Evolutionary conservation across 2,329 filamentous ascomycete genomes (phyloP).

Genomic region (Graphium sp.): DNA sequence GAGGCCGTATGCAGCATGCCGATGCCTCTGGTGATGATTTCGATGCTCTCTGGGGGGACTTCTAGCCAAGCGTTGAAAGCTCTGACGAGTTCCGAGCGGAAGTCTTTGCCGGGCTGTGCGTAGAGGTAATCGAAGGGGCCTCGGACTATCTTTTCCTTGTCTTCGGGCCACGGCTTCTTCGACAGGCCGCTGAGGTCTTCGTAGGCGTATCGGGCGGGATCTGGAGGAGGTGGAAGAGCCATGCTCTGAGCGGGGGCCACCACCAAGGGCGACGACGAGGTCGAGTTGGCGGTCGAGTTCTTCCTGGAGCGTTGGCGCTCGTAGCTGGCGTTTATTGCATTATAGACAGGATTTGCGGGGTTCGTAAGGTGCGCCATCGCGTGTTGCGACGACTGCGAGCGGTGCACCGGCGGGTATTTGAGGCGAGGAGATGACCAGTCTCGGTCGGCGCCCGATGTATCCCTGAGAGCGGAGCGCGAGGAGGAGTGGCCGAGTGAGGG

Average conservation of each 20-base stretch:
- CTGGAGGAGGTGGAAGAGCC: constrained; percentile 21
- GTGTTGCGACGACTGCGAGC: too few relatives aligned
- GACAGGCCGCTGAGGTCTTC: constrained; percentile 36
- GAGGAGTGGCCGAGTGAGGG: too few relatives aligned
- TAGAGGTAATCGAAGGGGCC: constrained; percentile 71
- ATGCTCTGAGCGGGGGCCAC: constrained; percentile 15
- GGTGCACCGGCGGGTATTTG: too few relatives aligned
- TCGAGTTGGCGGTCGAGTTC: constrained; percentile 3
- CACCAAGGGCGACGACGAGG: constrained; percentile 1
- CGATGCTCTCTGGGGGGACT: constrained; percentile 52
- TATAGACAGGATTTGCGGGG: too few relatives aligned
- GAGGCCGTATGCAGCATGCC: constrained; percentile 79
- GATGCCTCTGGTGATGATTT: constrained; percentile 62
- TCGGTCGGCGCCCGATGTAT: too few relatives aligned
- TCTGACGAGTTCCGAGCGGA: constrained; percentile 61
- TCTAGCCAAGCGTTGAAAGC: constrained; percentile 71
- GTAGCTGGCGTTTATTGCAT: not conserved
- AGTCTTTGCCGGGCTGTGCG: constrained; percentile 68
- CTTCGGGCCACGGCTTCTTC: constrained; percentile 43
- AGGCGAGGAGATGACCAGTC: too few relatives aligned
- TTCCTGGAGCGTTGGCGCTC: constrained; percentile 6
- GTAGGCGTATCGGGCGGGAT: constrained; percentile 34
- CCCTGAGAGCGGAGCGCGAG: too few relatives aligned
- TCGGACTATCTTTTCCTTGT: constrained; percentile 63
- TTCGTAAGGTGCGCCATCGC: too few relatives aligned